Conservation (phyloP, 768 basidiomycete genomes). For the Mrakia gelida region DNA sequence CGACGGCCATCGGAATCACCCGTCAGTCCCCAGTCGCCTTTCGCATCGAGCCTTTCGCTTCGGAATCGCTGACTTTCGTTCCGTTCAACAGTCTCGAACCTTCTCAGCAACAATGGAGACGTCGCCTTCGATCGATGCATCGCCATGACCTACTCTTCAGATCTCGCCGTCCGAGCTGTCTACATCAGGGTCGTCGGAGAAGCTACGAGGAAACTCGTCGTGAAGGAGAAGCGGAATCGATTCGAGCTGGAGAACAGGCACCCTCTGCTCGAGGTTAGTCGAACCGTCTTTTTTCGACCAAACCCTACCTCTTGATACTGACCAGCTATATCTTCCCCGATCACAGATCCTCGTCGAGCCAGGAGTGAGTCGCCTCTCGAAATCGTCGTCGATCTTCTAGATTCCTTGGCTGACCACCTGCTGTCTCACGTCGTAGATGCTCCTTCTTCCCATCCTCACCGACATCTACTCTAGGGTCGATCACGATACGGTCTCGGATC, state of each 20-base stretch:
- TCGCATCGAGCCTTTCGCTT: not conserved
- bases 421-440: not conserved
- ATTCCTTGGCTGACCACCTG: no score
- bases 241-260: not conserved
- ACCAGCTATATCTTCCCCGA: not conserved
- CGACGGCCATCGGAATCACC: not conserved
- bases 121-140: not conserved
- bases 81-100: not conserved
- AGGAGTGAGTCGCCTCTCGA: not conserved
- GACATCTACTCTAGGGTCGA: slow-evolving; percentile 13
- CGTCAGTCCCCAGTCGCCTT: not conserved
- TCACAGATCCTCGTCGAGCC: slow-evolving; percentile 1
- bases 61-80: not conserved
- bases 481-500: slow-evolving; percentile 21
- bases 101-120: slow-evolving; percentile 16
- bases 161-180: not conserved
- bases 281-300: no score
- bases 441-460: slow-evolving; percentile 18
- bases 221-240: slow-evolving; percentile 11
- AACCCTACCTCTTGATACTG: not conserved
- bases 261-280: not conserved
- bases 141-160: not conserved
- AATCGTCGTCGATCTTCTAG: not conserved
- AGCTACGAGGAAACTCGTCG: not conserved
- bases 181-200: not conserved